Percentiles rank a stretch among this genome's conserved stretches.
Conservation (phyloP, 352 stramenopile species). For the Elongisporangium senticosum region DNA sequence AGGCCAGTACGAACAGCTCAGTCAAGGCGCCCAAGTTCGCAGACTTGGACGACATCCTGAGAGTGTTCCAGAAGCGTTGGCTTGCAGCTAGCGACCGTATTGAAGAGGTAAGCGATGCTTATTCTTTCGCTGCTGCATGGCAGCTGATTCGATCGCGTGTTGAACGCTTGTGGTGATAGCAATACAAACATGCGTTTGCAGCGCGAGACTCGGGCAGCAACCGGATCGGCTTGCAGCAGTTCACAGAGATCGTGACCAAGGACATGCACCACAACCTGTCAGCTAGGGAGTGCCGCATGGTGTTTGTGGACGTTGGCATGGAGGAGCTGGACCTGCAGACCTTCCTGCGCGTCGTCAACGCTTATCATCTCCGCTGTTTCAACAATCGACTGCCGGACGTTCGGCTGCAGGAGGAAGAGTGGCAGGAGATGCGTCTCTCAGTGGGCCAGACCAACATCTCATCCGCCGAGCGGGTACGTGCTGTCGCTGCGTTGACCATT, state of each 20-base stretch:
- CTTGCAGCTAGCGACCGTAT: slow-evolving; percentile 30
- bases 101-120: slow-evolving; percentile 34
- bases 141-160: background rate
- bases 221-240: slow-evolving; percentile 63
- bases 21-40: slow-evolving; percentile 13
- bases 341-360: slow-evolving; percentile 44
- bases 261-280: slow-evolving; percentile 45
- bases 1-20: background rate
- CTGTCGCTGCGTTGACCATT: background rate
- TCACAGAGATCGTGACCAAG: slow-evolving; percentile 63
- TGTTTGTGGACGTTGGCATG: slow-evolving; percentile 55
- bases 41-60: slow-evolving; percentile 68
- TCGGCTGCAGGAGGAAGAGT: slow-evolving; percentile 36
- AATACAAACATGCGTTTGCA: slow-evolving; percentile 47
- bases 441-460: slow-evolving; percentile 51
- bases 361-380: slow-evolving; percentile 56
- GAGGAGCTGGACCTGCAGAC: slow-evolving; percentile 57
- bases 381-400: slow-evolving; percentile 46
- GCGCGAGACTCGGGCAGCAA: slow-evolving; percentile 31
- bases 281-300: slow-evolving; percentile 47
- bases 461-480: slow-evolving; percentile 26
- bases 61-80: slow-evolving; percentile 53
- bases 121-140: background rate
- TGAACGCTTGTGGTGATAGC: slow-evolving; percentile 12
- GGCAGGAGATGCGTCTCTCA: slow-evolving; percentile 38